These are phyloP conservation scores for Aspergillus coremiiformis DNA, from an alignment of 495 filamentous ascomycete species.

Conservation along the genomic window DNA sequence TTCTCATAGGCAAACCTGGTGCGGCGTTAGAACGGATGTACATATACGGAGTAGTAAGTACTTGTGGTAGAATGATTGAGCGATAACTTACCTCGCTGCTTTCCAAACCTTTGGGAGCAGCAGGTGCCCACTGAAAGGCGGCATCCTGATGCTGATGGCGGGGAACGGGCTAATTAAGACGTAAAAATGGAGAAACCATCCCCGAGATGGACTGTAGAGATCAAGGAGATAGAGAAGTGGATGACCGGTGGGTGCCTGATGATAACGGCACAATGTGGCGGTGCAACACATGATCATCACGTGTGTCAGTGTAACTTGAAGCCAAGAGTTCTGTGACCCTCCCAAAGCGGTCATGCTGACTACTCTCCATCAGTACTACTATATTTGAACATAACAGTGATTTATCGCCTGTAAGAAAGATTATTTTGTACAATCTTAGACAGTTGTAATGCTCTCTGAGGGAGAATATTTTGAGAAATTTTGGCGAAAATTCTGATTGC, in stretches of 20 bases:
- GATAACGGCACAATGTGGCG: slow-evolving; percentile 25
- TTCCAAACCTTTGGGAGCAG: slow-evolving; percentile 65
- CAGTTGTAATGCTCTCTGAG: no score
- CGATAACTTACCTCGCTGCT: slow-evolving; percentile 48
- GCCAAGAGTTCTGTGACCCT: slow-evolving; percentile 1
- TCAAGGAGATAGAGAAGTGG: slow-evolving; percentile 16
- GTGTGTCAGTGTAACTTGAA: background rate
- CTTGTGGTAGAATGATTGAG: slow-evolving; percentile 1
- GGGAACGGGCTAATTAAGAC: slow-evolving; percentile 8
- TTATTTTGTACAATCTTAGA: no score
- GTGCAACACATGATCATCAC: slow-evolving; percentile 25
- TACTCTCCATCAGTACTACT: background rate
- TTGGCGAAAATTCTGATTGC: no score
- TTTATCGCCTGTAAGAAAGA: background rate
- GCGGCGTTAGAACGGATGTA: slow-evolving; percentile 17
- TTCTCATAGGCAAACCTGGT: slow-evolving; percentile 56
- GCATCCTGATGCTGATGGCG: slow-evolving; percentile 45
- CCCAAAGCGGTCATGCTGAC: background rate
- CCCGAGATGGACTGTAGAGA: slow-evolving; percentile 13
- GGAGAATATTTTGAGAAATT: no score
- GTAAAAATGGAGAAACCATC: slow-evolving; percentile 11
- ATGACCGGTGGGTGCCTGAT: slow-evolving; percentile 25
- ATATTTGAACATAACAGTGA: no score
- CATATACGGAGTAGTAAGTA: no score
- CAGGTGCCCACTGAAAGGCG: slow-evolving; percentile 58